Conservation (phyloP, 495 filamentous ascomycete species). For the Aspergillus asperescens region DNA sequence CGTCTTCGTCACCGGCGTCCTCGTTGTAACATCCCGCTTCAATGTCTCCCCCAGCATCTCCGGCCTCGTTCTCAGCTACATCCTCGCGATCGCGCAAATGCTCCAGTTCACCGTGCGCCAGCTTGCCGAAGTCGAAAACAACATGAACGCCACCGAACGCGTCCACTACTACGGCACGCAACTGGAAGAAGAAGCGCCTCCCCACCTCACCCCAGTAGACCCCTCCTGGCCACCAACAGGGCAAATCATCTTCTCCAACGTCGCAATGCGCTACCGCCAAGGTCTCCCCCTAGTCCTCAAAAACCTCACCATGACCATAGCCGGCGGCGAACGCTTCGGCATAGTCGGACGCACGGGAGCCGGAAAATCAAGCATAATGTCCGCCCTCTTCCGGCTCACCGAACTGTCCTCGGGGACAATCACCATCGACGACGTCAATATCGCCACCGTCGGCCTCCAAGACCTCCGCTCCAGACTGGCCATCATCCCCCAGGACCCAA, state of each 20-base stretch:
- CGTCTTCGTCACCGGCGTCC: constrained; percentile 80
- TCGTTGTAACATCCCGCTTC: constrained; percentile 94
- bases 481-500: constrained; percentile 96
- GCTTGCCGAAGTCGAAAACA: constrained; percentile 93
- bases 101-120: constrained; percentile 93
- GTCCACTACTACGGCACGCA: constrained; percentile 86
- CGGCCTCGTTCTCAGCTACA: constrained; percentile 86
- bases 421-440: constrained; percentile 86
- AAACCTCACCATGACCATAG: constrained; percentile 69
- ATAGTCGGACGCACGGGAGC: constrained; percentile 92
- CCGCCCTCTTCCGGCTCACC: constrained; percentile 82
- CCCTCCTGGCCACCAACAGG: constrained; percentile 75
- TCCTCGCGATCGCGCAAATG: constrained; percentile 91
- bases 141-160: constrained; percentile 94
- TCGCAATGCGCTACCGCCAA: constrained; percentile 84
- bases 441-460: constrained; percentile 74
- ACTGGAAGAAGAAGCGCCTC: constrained; percentile 82
- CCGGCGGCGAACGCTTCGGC: constrained; percentile 83
- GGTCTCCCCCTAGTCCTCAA: constrained; percentile 80
- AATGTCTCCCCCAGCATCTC: constrained; percentile 75
- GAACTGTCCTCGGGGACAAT: constrained; percentile 82
- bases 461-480: constrained; percentile 83
- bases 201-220: constrained; percentile 55
- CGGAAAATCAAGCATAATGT: constrained; percentile 93
- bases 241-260: constrained; percentile 76